phyloP scores from a whole-genome alignment of 768 basidiomycete species.

The Cystofilobasidium ferigula region DNA sequence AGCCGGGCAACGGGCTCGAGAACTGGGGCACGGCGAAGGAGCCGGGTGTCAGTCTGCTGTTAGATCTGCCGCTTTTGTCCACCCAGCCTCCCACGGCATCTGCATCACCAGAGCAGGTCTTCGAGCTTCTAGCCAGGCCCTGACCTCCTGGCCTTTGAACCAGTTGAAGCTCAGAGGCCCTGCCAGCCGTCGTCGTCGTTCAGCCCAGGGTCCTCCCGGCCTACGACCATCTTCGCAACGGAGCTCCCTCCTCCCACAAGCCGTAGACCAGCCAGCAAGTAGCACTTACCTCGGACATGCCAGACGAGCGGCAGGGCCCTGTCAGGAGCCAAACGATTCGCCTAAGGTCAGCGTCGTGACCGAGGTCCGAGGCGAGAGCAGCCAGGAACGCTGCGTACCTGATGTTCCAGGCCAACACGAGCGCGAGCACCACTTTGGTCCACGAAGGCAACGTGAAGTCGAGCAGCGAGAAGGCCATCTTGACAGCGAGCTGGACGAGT shows the following conservation, averaged over 20 bases:
- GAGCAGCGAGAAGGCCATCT: not conserved
- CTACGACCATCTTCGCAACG: too few species aligned
- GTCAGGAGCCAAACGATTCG: not conserved
- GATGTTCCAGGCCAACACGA: slow-evolving; percentile 1
- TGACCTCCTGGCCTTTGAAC: too few species aligned
- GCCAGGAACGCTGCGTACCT: not conserved
- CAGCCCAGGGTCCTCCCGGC: too few species aligned
- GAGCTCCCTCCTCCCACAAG: not conserved
- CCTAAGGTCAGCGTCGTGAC: not conserved
- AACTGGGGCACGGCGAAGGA: not conserved
- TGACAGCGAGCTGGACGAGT: not conserved
- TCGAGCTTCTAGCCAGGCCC: too few species aligned
- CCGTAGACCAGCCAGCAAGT: not conserved
- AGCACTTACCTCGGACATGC: not conserved
- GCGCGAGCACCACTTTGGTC: slow-evolving; percentile 2
- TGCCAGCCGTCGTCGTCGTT: too few species aligned
- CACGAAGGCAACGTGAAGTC: slow-evolving; percentile 1
- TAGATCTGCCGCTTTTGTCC: too few species aligned
- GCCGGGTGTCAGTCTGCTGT: too few species aligned
- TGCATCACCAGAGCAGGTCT: too few species aligned
- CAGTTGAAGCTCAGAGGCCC: too few species aligned
- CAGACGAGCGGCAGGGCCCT: not conserved
- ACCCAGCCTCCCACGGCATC: too few species aligned
- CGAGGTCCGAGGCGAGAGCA: not conserved
- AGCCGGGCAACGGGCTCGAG: not conserved